Percentiles rank a stretch among this genome's conserved stretches.
Conservation (phyloP, 1,284 basidiomycete species). For the Puccinia coronata region DNA sequence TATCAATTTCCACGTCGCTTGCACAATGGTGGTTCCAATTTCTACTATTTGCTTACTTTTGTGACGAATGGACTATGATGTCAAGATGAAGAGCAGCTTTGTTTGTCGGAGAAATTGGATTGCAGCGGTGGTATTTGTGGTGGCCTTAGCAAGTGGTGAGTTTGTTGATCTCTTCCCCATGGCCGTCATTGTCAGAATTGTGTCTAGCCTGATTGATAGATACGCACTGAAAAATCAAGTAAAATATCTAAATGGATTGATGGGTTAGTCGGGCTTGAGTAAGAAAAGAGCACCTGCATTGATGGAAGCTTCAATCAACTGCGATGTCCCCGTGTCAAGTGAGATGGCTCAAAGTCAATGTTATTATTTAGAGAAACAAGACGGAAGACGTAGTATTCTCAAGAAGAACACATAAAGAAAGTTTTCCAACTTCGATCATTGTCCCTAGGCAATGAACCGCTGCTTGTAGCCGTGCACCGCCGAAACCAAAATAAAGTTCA, state of each 20-base stretch:
- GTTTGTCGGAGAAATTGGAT: too few species aligned
- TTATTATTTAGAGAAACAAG: not conserved
- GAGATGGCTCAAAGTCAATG: not conserved
- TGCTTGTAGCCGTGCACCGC: conserved; percentile 27
- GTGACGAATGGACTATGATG: too few species aligned
- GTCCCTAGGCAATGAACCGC: conserved; percentile 15
- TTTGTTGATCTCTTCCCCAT: conserved; percentile 39
- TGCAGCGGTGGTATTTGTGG: not conserved
- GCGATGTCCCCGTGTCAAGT: not conserved
- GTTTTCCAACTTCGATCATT: conserved; percentile 18
- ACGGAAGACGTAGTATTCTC: not conserved
- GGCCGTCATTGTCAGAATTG: conserved; percentile 31
- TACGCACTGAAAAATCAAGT: conserved; percentile 34
- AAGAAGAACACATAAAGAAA: not conserved
- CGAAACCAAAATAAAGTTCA: conserved; percentile 18
- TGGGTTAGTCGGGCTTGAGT: not conserved
- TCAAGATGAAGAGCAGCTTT: too few species aligned
- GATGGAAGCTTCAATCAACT: conserved; percentile 30
- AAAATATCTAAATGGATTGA: conserved; percentile 20
- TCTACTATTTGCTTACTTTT: too few species aligned
- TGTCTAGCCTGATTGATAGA: conserved; percentile 36
- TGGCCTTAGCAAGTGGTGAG: conserved; percentile 16
- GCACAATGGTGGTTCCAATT: too few species aligned
- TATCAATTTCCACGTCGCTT: too few species aligned
- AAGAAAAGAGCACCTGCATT: conserved; percentile 24